Percentiles rank a stretch among this genome's conserved stretches.
phyloP scores from a whole-genome alignment of 768 basidiomycete species.

The Naganishia friedmannii region DNA sequence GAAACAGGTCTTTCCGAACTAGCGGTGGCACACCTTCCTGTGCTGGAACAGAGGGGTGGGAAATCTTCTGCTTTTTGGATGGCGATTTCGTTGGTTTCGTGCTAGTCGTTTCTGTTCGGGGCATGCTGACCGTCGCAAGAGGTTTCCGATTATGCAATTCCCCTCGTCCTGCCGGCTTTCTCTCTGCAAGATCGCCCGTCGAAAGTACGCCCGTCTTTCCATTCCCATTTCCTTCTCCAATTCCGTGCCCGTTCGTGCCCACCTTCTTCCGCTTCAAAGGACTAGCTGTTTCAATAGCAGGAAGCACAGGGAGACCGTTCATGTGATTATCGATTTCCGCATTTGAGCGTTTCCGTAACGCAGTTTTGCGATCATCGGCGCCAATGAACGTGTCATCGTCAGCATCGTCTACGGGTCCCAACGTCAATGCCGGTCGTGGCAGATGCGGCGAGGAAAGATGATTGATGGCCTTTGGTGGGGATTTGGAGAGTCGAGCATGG shows the following conservation, averaged over 20 bases:
- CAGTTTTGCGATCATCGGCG: constrained; percentile 6
- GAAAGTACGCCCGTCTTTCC: not conserved
- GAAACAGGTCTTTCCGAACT: not conserved
- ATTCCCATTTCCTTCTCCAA: not conserved
- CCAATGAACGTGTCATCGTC: constrained; percentile 2
- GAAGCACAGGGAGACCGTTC: not conserved
- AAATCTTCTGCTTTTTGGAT: constrained; percentile 4
- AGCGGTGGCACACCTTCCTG: not conserved
- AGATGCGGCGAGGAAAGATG: not conserved
- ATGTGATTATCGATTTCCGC: not conserved
- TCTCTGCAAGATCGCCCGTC: not conserved
- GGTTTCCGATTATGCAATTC: constrained; percentile 9
- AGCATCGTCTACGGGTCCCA: not conserved
- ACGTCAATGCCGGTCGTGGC: not conserved
- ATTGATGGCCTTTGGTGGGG: not conserved
- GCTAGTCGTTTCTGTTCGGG: not conserved
- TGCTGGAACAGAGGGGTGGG: not conserved
- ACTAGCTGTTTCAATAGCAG: not conserved
- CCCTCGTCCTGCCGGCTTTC: not conserved
- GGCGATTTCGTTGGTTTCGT: not conserved
- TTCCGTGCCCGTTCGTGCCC: not conserved
- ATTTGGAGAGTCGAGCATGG: not conserved
- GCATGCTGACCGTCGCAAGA: not conserved
- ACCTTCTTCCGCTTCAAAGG: not conserved
- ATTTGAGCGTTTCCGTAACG: constrained; percentile 1